Evolutionary conservation across 2,329 filamentous ascomycete genomes (phyloP).

Genomic region (Fusarium sp.): DNA sequence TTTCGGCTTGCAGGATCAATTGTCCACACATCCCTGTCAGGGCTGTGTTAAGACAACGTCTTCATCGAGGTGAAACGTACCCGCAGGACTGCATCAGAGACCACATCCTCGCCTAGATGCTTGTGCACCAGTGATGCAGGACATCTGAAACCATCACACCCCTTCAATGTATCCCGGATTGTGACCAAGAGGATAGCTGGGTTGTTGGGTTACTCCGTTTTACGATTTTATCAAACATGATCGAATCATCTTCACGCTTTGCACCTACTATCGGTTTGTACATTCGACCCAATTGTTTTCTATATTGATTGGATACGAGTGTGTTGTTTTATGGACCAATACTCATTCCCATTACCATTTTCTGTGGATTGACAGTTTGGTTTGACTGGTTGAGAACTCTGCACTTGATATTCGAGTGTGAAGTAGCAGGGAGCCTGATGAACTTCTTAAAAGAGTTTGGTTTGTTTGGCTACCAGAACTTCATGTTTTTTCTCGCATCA

Average conservation of each 20-base stretch:
- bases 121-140: slow-evolving; percentile 49
- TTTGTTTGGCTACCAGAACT: not conserved
- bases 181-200: slow-evolving; percentile 12
- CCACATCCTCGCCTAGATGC: slow-evolving; percentile 47
- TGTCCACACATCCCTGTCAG: slow-evolving; percentile 38
- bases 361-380: not conserved
- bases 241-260: slow-evolving; percentile 31
- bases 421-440: not conserved
- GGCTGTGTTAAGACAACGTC: slow-evolving; percentile 35
- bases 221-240: slow-evolving; percentile 7
- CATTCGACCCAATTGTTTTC: not conserved
- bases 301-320: slow-evolving; percentile 18
- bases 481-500: not conserved
- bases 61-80: slow-evolving; percentile 60
- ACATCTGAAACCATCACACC: slow-evolving; percentile 35
- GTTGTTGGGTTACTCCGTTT: slow-evolving; percentile 13
- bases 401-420: not conserved
- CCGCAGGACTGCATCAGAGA: slow-evolving; percentile 57
- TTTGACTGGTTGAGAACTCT: not conserved
- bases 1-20: slow-evolving; percentile 30
- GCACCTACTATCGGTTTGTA: not conserved
- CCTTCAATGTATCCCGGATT: slow-evolving; percentile 24
- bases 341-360: not conserved
- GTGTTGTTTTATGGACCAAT: slow-evolving; percentile 22
- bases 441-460: slow-evolving; percentile 17